Evolutionary conservation across 164 flowering plant species (phyloP), one percentile per base, ranked within the genome.

Genomic region (Berberis vulgaris): DNA sequence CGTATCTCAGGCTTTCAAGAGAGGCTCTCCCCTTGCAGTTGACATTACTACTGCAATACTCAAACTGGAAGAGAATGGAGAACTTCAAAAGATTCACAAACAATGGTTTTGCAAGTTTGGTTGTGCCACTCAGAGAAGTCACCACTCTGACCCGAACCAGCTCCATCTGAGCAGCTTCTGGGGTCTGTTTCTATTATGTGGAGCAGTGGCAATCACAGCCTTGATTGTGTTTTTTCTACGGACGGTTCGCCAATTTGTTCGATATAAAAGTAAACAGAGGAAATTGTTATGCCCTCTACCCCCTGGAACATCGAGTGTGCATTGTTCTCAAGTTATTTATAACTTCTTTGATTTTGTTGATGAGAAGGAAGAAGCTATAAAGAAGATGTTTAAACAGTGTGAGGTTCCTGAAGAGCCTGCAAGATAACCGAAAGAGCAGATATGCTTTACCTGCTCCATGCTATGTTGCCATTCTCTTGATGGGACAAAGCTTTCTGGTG

Each of bases 351-450:
- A 84, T 65, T 88, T 88, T 72, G 68, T 88, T 38, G 89, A 86
- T 61, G 78, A 84, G 79, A 88, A 83, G 65, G 91, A 88, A 75
- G 91, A 82, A 65, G 85, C 83, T 11, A 78, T 83, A 72, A 86
- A 84, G 77, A 79, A 66, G 49, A 63, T 78, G 50, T 81, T 83
- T 55, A 69, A 63, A 49, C 74, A 73, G 64, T 52, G 52, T 59
- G 84, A 80, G 38, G 49, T 56, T 65, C 44, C 73, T 54, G 69
- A 57, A 47, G 46, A 65, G 56, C 65, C 61, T 44, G 68, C 38
- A 7, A 69, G 63, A 64, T 69, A 49, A 69, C 56, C 12, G 38
- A 56, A n/a, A 9, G 45, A 40, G 69, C 41, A 64, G 41, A 57
- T 40, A 53, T 26, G 26, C 26, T 26, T 26, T 26, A 26, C 26